A percentile compares a stretch with the other conserved stretches of the same genome.
Conservation (phyloP, 345 rosid species). For the Salix suchowensis region DNA sequence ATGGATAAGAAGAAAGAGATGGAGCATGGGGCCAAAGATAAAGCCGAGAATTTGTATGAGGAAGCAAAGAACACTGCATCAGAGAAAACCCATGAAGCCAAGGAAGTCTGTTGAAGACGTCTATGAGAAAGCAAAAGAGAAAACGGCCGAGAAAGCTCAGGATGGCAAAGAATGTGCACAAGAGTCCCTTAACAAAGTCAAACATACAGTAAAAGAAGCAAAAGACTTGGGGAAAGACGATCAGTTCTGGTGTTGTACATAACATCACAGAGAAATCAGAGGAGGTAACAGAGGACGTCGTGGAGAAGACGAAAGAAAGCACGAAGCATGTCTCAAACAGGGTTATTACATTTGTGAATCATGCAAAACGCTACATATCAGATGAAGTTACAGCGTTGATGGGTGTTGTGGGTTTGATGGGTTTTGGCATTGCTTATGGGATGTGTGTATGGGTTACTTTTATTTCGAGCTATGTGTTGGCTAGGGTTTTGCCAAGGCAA, state of each 20-base stretch:
- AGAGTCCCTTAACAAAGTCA: not conserved
- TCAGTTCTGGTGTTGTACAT: not conserved
- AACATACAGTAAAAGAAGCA: not conserved
- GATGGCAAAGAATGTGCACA: constrained; percentile 11
- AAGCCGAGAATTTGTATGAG: not conserved
- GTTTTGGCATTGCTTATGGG: constrained; percentile 58
- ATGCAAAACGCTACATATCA: not conserved
- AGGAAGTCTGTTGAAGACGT: constrained; percentile 8
- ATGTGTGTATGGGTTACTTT: constrained; percentile 76
- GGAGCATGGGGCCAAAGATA: constrained; percentile 25
- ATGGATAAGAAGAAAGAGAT: constrained; percentile 9
- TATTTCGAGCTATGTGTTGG: constrained; percentile 56
- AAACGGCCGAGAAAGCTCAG: not conserved
- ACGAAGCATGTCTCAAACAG: not conserved
- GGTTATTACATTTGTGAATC: not conserved
- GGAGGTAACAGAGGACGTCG: not conserved
- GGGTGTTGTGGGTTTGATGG: constrained; percentile 38
- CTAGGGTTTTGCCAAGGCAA: constrained; percentile 47
- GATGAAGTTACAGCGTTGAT: constrained; percentile 13
- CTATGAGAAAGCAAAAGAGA: not conserved
- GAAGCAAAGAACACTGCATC: constrained; percentile 3
- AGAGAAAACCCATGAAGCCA: constrained; percentile 4
- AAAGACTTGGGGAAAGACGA: not conserved
- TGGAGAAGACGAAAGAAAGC: constrained; percentile 4
- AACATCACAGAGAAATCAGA: not conserved